Percentiles rank a stretch among this genome's conserved stretches.
These are phyloP conservation scores for Rhodotorula sp. DNA, from an alignment of 1,284 basidiomycete species.

Conservation along the genomic window DNA sequence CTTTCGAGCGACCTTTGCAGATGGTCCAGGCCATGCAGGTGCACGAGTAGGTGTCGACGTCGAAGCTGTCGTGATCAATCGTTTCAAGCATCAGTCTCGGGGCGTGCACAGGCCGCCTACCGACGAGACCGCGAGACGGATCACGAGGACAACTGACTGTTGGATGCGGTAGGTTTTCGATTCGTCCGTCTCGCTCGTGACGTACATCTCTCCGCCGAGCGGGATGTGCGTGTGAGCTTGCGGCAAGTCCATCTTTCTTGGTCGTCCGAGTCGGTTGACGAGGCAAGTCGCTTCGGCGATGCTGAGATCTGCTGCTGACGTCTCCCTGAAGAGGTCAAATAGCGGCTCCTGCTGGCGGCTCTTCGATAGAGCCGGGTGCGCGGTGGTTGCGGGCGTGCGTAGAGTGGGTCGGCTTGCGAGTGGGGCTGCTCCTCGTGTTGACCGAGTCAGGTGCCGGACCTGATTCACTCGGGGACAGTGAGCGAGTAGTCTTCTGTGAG, in stretches of 20 bases:
- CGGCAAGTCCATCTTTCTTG: constrained; percentile 1
- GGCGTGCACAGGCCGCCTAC: too few relatives aligned
- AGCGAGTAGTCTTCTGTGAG: not conserved
- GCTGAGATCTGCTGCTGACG: too few relatives aligned
- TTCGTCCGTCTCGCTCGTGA: constrained; percentile 1
- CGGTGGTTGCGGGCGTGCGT: too few relatives aligned
- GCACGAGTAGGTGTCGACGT: constrained; percentile 58
- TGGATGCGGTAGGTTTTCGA: not conserved
- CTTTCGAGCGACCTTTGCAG: constrained; percentile 51
- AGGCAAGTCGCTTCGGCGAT: not conserved
- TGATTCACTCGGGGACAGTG: not conserved
- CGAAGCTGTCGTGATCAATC: constrained; percentile 28
- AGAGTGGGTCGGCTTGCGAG: too few relatives aligned
- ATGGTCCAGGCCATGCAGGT: constrained; percentile 53
- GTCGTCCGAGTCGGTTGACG: not conserved
- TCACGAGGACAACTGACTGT: not conserved
- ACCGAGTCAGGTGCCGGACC: too few relatives aligned
- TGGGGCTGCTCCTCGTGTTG: too few relatives aligned
- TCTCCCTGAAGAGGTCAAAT: too few relatives aligned
- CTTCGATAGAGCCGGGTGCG: too few relatives aligned
- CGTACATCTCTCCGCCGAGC: not conserved
- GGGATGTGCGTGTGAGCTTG: not conserved
- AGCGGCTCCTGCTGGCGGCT: too few relatives aligned
- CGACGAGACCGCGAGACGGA: not conserved
- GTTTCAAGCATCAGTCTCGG: too few relatives aligned